Evolutionary conservation across 805 yeast genomes (phyloP).

Genomic region (Teunomyces pallodes): DNA sequence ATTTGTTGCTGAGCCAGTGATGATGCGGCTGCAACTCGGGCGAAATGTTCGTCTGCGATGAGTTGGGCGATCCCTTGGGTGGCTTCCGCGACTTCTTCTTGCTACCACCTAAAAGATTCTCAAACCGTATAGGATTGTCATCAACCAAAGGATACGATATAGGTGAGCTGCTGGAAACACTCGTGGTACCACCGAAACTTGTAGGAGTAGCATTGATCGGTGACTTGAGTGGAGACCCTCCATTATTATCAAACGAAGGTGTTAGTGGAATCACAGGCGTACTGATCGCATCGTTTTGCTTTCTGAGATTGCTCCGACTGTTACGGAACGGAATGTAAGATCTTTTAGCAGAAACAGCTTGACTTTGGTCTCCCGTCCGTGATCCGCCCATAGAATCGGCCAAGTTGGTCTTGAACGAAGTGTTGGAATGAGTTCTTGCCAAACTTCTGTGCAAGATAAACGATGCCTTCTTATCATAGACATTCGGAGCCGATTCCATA

Average conservation of each 20-base stretch:
- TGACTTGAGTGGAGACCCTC: slow-evolving; percentile 3
- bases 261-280: slow-evolving; percentile 22
- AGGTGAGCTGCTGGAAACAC: background rate
- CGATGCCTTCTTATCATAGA: slow-evolving; percentile 77
- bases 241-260: slow-evolving; percentile 19
- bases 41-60: slow-evolving; percentile 11
- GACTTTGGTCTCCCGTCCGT: slow-evolving; percentile 13
- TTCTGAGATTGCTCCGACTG: slow-evolving; percentile 20
- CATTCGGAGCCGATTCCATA: slow-evolving; percentile 72
- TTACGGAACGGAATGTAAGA: slow-evolving; percentile 44
- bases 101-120: slow-evolving; percentile 23
- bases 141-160: background rate
- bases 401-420: slow-evolving; percentile 72
- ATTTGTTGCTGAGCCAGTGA: slow-evolving; percentile 8
- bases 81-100: slow-evolving; percentile 22
- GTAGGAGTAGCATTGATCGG: slow-evolving; percentile 12
- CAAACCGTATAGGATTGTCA: slow-evolving; percentile 23
- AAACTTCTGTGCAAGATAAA: slow-evolving; percentile 70
- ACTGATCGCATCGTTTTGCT: slow-evolving; percentile 8
- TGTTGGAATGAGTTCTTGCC: slow-evolving; percentile 70
- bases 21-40: slow-evolving; percentile 12
- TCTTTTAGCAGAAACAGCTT: slow-evolving; percentile 18
- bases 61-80: slow-evolving; percentile 13
- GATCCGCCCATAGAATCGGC: slow-evolving; percentile 56
- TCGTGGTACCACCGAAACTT: background rate